These are phyloP conservation scores for Penicillium lagena DNA, from an alignment of 495 filamentous ascomycete genomes.

Conservation along the genomic window DNA sequence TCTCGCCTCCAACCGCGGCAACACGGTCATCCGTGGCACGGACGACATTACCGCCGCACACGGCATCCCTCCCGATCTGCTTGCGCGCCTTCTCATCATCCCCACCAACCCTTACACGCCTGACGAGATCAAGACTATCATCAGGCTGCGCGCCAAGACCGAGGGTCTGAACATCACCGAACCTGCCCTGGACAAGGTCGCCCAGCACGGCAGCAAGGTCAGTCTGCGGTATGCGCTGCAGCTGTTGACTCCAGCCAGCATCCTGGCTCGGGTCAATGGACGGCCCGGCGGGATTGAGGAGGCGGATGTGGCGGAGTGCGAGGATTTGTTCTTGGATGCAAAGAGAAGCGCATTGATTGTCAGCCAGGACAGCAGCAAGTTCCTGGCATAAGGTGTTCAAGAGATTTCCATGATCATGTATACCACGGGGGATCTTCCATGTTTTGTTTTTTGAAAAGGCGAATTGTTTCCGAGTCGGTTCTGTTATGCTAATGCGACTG, in stretches of 20 bases:
- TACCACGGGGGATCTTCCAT: slow-evolving; percentile 17
- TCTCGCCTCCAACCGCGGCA: slow-evolving; percentile 91
- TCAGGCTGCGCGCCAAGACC: slow-evolving; percentile 71
- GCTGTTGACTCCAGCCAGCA: slow-evolving; percentile 78
- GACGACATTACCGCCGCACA: slow-evolving; percentile 80
- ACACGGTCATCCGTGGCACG: slow-evolving; percentile 81
- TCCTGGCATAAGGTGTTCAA: slow-evolving; percentile 40
- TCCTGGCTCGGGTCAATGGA: slow-evolving; percentile 64
- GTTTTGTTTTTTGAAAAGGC: slow-evolving; percentile 22
- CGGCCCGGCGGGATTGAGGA: slow-evolving; percentile 66
- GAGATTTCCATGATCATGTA: slow-evolving; percentile 19
- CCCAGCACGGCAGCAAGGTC: slow-evolving; percentile 77
- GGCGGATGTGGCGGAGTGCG: slow-evolving; percentile 79
- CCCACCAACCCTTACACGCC: slow-evolving; percentile 80
- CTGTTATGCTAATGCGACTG: slow-evolving; percentile 21
- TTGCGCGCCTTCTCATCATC: slow-evolving; percentile 89
- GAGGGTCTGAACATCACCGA: slow-evolving; percentile 78
- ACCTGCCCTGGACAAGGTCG: slow-evolving; percentile 75
- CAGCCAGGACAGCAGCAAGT: slow-evolving; percentile 55
- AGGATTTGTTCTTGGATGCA: slow-evolving; percentile 85
- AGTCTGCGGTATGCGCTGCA: slow-evolving; percentile 90
- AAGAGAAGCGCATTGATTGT: slow-evolving; percentile 72
- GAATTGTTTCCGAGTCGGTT: slow-evolving; percentile 18
- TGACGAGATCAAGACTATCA: slow-evolving; percentile 85
- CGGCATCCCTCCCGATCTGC: slow-evolving; percentile 86